Conservation (phyloP, 345 rosid species). For the Eucalyptus pauciflora region DNA sequence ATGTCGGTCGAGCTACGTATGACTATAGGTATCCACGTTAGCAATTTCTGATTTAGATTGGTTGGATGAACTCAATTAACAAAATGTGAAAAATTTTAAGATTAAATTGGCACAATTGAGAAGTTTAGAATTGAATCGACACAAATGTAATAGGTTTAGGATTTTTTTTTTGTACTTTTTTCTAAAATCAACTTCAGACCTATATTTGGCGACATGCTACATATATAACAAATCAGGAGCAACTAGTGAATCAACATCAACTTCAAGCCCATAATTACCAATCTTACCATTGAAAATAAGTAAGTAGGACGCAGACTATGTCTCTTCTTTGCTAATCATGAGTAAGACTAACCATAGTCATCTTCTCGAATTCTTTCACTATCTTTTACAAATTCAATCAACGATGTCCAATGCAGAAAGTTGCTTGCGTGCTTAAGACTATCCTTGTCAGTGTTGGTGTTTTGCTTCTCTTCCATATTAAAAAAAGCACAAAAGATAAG, state of each 20-base stretch:
- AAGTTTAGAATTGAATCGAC: too few species aligned
- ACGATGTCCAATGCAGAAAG: background rate
- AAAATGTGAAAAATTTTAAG: too few species aligned
- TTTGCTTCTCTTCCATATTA: background rate
- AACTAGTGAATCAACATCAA: background rate
- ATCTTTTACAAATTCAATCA: background rate
- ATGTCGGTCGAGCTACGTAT: too few species aligned
- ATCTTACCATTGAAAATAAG: background rate
- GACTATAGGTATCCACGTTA: background rate
- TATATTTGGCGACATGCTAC: background rate
- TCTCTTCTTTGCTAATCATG: background rate
- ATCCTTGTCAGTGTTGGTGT: background rate
- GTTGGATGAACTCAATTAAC: too few species aligned
- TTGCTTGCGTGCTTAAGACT: background rate
- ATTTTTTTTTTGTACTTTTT: too few species aligned
- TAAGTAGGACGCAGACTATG: background rate
- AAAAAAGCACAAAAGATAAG: background rate
- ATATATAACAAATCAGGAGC: background rate
- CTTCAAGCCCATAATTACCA: background rate
- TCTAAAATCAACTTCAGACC: background rate
- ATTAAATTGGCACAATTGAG: background rate
- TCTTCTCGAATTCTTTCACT: background rate
- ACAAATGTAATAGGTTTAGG: too few species aligned
- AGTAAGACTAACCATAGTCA: background rate
- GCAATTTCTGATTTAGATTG: too few species aligned